Base-by-base conservation (phyloP, 768 basidiomycete species). In the Hortiboletus campestris region DNA sequence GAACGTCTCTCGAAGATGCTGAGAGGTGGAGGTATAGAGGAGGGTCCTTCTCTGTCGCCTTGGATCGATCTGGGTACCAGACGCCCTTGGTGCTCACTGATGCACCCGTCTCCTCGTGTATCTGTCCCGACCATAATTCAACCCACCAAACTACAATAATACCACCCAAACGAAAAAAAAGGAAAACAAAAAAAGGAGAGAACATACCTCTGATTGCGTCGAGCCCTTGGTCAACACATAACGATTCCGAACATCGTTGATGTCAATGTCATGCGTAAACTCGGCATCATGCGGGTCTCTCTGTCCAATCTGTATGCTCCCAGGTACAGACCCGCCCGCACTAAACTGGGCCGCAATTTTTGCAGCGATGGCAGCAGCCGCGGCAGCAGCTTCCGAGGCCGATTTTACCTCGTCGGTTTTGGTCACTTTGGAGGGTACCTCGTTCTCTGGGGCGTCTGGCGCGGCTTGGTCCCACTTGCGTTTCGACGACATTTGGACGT, bases 1-100 rank as follows among this genome's bases (percentile, higher is more conserved):
- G 71, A 51, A 79, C 72, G 36, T 89, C 88, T 59, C 81, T 77
- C 22, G 85, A 75, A 36, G 80, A 78, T 9, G 93, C 96, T 20
- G 91, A 85, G 63, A 98, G 87, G 71, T 98, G 96, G 31, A 98
- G 84, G 73, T 96, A 98, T 56, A 98, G 74, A 20, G 96, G 90
- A 29, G 94, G 93, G 64, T 98, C 94, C 68, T 85, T 92, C 59
- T 95, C 91, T 14, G 89, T 92, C 7, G 95, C 93, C 71, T 89
- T 96, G 47, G 80, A 76, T 58, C 91, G 81, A 77, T 98, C 96
- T 0, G 96, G 96, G 65, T 97, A 94, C 96, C 96, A 98, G 5
- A 87, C 80, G 20, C 96, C 96, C 75, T 94, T 94, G 25, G 96
- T 98, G 52, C 87, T 86, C 35, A 98, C 88, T 1, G 90, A 89